Base-by-base conservation (phyloP, 225 moss, liverwort and hornwort species). In the Climacium dendroides region DNA sequence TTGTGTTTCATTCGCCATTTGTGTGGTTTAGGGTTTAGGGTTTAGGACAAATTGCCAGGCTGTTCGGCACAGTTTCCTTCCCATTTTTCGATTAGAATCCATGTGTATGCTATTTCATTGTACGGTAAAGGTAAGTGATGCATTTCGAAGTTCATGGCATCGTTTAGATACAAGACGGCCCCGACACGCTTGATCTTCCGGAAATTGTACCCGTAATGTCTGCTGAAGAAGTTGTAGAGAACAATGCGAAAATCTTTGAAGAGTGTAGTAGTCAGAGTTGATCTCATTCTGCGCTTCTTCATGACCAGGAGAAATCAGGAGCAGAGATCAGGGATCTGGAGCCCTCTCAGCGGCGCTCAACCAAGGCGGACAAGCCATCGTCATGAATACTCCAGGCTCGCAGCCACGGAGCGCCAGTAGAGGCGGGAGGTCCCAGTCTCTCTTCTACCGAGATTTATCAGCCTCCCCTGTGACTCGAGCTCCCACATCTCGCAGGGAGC, bases 391-490 rank as follows among this genome's bases (percentile, higher is more conserved):
- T 34, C 87, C 90, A 64, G 94, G 95, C 78, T 91, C 90, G 63
- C 93, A 89, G 84, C 79, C 94, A 29, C 94, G 96, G 63, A 96
- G 94, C 87, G 72, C 93, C 60, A 92, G 89, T 45, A 91, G 94
- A 81, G 95, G 94, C 86, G 94, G 92, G 85, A 93, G 94, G 89
- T 88, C 97, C 22, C 95, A 99, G 88, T 99, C 99, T 86, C 92
- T 99, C 15, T 99, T 97, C 83, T 99, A 97, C 90, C 94, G 94
- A 73, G 99, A 99, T 90, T 92, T 97, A 83, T 95, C 96, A 62
- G 95, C 96, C 17, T 97, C 97, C 11, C 95, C 97, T 34, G 93
- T 93, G 29, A 91, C 94, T 15, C 91, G 96, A 82, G 80, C 94
- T 37, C 90, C 94, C 30, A 80, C 89, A 63, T 87, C 90, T 23